phyloP scores from a whole-genome alignment of 1,139 yeast species.

The Taphrina confusa region DNA sequence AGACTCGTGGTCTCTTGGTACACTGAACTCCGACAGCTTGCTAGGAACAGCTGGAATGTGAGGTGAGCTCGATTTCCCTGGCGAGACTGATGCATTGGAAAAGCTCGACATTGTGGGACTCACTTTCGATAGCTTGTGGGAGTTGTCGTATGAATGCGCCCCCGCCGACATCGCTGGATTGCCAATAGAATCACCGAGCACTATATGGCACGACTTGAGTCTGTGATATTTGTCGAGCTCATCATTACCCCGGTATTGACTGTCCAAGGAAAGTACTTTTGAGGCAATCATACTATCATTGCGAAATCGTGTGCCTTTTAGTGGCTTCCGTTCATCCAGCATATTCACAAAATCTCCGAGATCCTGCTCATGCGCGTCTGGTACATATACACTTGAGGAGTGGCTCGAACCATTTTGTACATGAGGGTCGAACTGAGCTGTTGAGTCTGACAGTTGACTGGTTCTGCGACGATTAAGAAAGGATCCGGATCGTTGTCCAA shows the following conservation, averaged over 20 bases:
- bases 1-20: too few species aligned
- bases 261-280: slow-evolving; percentile 9
- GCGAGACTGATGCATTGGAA: slow-evolving; percentile 37
- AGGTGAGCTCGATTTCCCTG: slow-evolving; percentile 38
- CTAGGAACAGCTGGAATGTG: slow-evolving; percentile 47
- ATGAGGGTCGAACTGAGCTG: background rate
- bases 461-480: slow-evolving; percentile 18
- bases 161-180: too few species aligned
- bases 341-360: slow-evolving; percentile 76
- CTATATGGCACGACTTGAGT: slow-evolving; percentile 53
- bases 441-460: slow-evolving; percentile 24
- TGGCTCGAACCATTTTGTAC: slow-evolving; percentile 16
- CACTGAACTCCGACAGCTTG: slow-evolving; percentile 44
- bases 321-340: slow-evolving; percentile 55
- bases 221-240: slow-evolving; percentile 54
- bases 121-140: too few species aligned
- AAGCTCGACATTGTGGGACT: slow-evolving; percentile 48
- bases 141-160: too few species aligned
- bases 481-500: slow-evolving; percentile 17
- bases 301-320: slow-evolving; percentile 25
- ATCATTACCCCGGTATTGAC: slow-evolving; percentile 23
- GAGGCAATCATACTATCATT: background rate
- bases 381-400: slow-evolving; percentile 15
- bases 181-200: slow-evolving; percentile 50
- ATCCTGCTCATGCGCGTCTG: slow-evolving; percentile 59